phyloP scores from a whole-genome alignment of 331 rosid species.

The Dryas integrifolia region DNA sequence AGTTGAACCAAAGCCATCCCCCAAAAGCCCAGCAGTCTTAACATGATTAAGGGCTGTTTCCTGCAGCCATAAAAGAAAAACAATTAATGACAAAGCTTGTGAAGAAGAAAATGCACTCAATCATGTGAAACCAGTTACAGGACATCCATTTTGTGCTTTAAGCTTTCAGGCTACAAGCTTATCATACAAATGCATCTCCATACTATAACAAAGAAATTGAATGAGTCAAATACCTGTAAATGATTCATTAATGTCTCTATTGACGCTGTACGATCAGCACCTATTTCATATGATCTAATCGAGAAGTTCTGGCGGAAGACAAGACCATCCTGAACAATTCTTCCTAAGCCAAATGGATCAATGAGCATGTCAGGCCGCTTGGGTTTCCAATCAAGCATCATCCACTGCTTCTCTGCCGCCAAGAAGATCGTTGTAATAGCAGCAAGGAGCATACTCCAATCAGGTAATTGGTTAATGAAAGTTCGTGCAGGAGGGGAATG shows the following conservation, averaged over 20 bases:
- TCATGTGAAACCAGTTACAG: neutral
- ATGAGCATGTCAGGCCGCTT: constrained; percentile 80
- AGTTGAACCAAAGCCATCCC: constrained; percentile 96
- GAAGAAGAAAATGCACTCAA: neutral
- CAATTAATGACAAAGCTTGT: neutral
- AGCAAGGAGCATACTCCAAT: constrained; percentile 99
- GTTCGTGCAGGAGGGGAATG: constrained; percentile 77
- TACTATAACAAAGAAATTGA: neutral
- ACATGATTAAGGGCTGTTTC: constrained; percentile 99
- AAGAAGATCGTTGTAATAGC: constrained; percentile 90
- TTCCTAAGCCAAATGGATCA: constrained; percentile 85
- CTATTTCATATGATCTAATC: constrained; percentile 96
- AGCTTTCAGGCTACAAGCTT: neutral
- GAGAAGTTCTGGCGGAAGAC: constrained; percentile 92
- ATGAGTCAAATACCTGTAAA: constrained; percentile 58
- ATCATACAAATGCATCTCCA: neutral
- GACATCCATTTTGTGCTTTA: neutral
- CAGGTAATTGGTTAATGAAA: constrained; percentile 91
- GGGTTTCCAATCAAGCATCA: constrained; percentile 99
- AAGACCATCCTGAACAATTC: constrained; percentile 90
- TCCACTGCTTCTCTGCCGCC: constrained; percentile 99
- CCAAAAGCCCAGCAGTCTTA: constrained; percentile 83
- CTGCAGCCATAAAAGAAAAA: constrained; percentile 46
- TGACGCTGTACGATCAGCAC: constrained; percentile 97
- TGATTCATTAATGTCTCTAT: constrained; percentile 96